Evolutionary conservation across 768 basidiomycete genomes (phyloP), one percentile per base, ranked within the genome.

Genomic region (Floccularia luteovirens): DNA sequence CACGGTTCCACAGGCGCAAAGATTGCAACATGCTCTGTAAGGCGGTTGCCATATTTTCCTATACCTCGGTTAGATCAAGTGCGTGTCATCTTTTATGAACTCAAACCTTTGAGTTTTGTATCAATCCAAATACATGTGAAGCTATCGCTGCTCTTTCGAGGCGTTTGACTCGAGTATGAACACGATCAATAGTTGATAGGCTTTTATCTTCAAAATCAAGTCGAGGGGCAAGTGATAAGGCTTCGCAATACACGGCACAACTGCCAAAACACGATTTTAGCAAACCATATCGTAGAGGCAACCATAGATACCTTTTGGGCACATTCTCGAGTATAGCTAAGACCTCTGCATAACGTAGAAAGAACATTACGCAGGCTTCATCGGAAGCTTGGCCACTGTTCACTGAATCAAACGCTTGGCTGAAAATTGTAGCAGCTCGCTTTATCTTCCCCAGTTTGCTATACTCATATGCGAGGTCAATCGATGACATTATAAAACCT

Each of bases 401-500:
- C 7, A 79, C 60, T 3, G 66, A 47, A 22, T 60, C 65, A 11
- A 78, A 58, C 1, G 72, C 70, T 24, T 74, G 75, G n/a, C 59
- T 69, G 50, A 89, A 86, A 14, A 94, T 70, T 2, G 61, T 52
- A 1, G 63, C 66, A 0, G 91, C 90, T 25, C 82, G 74, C 38
- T 74, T 74, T 2, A 63, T 59, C 55, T 84, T 88, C 2, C 93
- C 92, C 1, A 97, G 69, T 24, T 71, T 74, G 32, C 79, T 63
- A 50, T 92, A 91, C 54, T 92, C 89, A 41, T 78, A 70, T 0
- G 85, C 92, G 4, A 94, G 71, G 31, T 82, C 76, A 1, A 81
- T 62, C 2, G 85, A 91, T 1, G 75, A 62, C 1, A 58, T 57
- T 14, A 86, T 64, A 53, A 78, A 89, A 10, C 66, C 83, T 88